Base-by-base conservation (phyloP, 106 monocot species). In the Platanthera zijinensis region DNA sequence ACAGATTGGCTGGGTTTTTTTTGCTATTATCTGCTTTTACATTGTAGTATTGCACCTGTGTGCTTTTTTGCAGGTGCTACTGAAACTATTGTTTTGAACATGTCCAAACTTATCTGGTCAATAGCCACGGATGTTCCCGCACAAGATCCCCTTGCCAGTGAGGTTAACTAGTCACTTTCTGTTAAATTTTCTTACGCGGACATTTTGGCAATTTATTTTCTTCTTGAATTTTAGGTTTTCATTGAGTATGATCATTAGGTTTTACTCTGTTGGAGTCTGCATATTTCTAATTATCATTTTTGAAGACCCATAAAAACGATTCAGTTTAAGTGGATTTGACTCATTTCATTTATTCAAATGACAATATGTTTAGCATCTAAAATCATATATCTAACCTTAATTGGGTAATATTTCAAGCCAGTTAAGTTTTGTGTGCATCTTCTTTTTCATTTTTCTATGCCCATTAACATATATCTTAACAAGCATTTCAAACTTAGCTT, bases 111-210 rank as follows among this genome's bases (percentile, higher is more conserved):
- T 78, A 90, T 90, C 12, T 96, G 90, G 90, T 85, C 89, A 30
- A 75, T 87, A 48, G 56, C 83, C 61, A 87, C 96, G 62, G 74
- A 18, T 59, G 85, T 92, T 70, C 15, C 69, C 12, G 75, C 79
- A 82, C 84, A 87, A 51, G 84, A 93, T 86, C 90, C 96, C 48
- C 89, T 96, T 80, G 90, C 96, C 68, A 92, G 96, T 81, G 96
- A 96, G 96, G 96, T 96, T 73, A 4, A 73, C 50, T 74, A 30
- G 15, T 72, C 10, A 21, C 72, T 72, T 50, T 14, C 18, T 72
- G 7, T 51, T 51, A 10, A 21, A 18, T 51, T 50, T 72, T 50
- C 22, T 18, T 47, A 72, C 51, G 6, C 2, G 13, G n/a, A 1
- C 61, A 17, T 61, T 11, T 17, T 61, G 13, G 13, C 48, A n/a